Evolutionary conservation across 1,139 yeast genomes (phyloP), one percentile per base, ranked within the genome.

Genomic region (Petasospora fabianii): DNA sequence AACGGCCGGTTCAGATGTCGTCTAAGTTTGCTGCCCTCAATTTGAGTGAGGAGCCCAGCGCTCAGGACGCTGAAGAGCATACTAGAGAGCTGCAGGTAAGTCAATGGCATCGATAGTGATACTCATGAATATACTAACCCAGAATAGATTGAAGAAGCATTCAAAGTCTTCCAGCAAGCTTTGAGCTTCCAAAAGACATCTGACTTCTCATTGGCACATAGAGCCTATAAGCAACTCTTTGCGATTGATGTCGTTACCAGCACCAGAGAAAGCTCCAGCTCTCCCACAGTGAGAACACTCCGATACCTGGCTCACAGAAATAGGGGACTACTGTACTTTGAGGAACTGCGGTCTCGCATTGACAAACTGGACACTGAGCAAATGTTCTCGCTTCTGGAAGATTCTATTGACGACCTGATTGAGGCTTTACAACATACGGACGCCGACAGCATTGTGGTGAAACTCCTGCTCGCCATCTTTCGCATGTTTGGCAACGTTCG

Each of bases 21-120:
- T 83, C 94, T 33, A 71, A 80, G 8, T 92, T 92, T 59, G 73
- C 79, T 20, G 96, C 97, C 3, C 69, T 90, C 34, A 92, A 92
- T 56, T 63, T 82, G 36, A 73, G 76, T 34, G 90, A 82, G 44
- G 95, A 86, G 54, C 84, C 82, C 34, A 63, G 74, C 10, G 75
- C 71, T 38, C 65, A 75, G 34, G 95, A 85, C 47, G 76, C 75
- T 8, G 96, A 88, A 50, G 92, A 87, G 49, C 95, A 88, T 54
- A 84, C 97, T 1, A 66, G 96, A 40, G 98, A 92, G 54, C 61
- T 76, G n/a, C 82, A 71, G 57, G 71, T 65, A 42, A 27, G 64
- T 51, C 15, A 8, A 12, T 7, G 17, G 16, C 12, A 11, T 13
- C 30, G 24, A 7, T 17, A 21, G 5, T 5, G 5, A 5, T 17